These are phyloP conservation scores for Lactarius psammicola DNA, from an alignment of 768 basidiomycete genomes.

Conservation along the genomic window DNA sequence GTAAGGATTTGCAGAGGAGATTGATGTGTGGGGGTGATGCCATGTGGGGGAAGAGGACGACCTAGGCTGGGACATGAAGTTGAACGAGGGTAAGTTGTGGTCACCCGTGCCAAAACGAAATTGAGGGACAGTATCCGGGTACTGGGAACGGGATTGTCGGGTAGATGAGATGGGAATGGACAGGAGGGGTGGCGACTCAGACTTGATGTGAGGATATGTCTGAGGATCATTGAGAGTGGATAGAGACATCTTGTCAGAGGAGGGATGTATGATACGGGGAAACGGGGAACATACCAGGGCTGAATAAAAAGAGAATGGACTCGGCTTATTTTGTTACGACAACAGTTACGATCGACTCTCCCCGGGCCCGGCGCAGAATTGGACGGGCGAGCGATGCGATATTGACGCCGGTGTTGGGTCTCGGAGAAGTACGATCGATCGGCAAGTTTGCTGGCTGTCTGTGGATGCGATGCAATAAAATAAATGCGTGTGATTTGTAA, in stretches of 20 bases:
- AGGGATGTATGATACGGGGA: not conserved
- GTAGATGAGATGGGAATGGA: conserved; percentile 14
- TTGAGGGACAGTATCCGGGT: conserved; percentile 22
- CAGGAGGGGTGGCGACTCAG: conserved; percentile 24
- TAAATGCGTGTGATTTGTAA: not conserved
- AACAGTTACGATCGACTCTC: not conserved
- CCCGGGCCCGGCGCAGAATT: not conserved
- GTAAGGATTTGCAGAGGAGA: conserved; percentile 10
- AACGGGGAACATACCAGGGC: conserved; percentile 1
- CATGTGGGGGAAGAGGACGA: conserved; percentile 30
- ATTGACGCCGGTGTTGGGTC: not conserved
- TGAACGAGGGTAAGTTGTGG: conserved; percentile 31
- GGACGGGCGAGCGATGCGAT: not conserved
- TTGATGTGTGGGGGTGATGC: conserved; percentile 9
- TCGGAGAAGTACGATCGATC: not conserved
- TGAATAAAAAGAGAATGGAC: conserved; percentile 14
- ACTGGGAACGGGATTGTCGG: conserved; percentile 4
- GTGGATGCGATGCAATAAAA: not conserved
- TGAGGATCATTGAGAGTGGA: conserved; percentile 6
- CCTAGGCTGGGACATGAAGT: conserved; percentile 28
- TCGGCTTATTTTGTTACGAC: not conserved
- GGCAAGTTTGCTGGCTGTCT: not conserved
- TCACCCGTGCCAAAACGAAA: conserved; percentile 32
- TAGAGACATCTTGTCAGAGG: conserved; percentile 9
- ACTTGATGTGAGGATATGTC: conserved; percentile 21